Conservation (phyloP, 805 yeast species). For the Hanseniaspora taiwanica region DNA sequence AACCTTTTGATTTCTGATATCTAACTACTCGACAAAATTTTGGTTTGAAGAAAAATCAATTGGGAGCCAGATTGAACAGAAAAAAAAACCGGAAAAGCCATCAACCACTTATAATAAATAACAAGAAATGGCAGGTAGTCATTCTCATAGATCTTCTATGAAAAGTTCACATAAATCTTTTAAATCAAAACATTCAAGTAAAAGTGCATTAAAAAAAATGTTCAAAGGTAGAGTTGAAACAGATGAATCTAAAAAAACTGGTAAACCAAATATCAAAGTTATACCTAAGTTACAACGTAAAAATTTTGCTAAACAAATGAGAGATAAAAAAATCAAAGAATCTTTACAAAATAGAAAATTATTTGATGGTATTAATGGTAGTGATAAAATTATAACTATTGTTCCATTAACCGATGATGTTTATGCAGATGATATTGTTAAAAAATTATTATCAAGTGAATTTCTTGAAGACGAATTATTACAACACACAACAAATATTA, state of each 20-base stretch:
- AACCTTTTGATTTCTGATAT: no score
- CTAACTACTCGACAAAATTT: no score
- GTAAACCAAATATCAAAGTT: constrained; percentile 19
- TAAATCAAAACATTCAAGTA: constrained; percentile 84
- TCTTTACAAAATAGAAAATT: constrained; percentile 47
- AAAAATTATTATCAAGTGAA: constrained; percentile 32
- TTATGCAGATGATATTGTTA: constrained; percentile 40
- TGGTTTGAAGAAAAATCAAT: no score
- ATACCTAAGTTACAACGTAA: constrained; percentile 52
- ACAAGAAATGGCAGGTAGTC: constrained; percentile 45
- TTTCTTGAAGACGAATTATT: constrained; percentile 21
- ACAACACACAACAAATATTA: constrained; percentile 21
- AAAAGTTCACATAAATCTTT: constrained; percentile 81
- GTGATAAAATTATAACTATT: constrained; percentile 72
- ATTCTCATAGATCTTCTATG: constrained; percentile 72
- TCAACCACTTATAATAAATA: background rate
- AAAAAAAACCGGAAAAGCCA: no score
- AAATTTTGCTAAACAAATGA: constrained; percentile 66
- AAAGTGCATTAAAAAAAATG: constrained; percentile 70
- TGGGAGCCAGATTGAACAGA: no score
- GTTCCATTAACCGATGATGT: constrained; percentile 70
- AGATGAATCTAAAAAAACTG: constrained; percentile 25
- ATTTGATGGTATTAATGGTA: constrained; percentile 70
- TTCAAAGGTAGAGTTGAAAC: constrained; percentile 84
- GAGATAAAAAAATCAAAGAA: constrained; percentile 53